These are phyloP conservation scores for Usnea hakonensis DNA, from an alignment of 495 filamentous ascomycete genomes.

Conservation along the genomic window DNA sequence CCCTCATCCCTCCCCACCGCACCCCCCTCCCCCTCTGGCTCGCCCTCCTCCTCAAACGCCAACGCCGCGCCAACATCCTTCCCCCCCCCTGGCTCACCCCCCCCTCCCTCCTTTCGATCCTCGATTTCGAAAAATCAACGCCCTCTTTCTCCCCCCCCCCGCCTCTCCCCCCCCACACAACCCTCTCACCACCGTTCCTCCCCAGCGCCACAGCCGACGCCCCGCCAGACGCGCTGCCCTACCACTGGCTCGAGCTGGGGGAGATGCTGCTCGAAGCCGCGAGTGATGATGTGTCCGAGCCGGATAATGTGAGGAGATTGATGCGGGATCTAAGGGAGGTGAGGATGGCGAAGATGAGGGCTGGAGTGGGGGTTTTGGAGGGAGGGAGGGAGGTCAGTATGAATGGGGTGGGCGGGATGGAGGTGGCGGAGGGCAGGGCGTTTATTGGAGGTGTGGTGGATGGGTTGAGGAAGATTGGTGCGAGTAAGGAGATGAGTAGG, in stretches of 20 bases:
- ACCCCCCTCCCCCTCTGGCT: slow-evolving; percentile 86
- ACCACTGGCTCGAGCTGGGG: slow-evolving; percentile 86
- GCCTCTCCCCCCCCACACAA: slow-evolving; percentile 44
- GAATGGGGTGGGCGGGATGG: slow-evolving; percentile 84
- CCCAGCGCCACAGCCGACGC: slow-evolving; percentile 51
- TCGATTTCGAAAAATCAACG: slow-evolving; percentile 68
- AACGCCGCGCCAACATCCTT: slow-evolving; percentile 87
- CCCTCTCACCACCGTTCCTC: slow-evolving; percentile 55
- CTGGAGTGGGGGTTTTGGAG: slow-evolving; percentile 55
- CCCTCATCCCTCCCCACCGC: slow-evolving; percentile 73
- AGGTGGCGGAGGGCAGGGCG: slow-evolving; percentile 75
- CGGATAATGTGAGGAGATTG: slow-evolving; percentile 64
- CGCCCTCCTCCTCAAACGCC: slow-evolving; percentile 91
- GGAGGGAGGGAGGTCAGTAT: slow-evolving; percentile 61
- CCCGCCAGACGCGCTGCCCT: slow-evolving; percentile 64
- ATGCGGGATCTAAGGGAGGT: slow-evolving; percentile 82
- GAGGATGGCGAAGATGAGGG: slow-evolving; percentile 78
- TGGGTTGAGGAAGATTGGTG: slow-evolving; percentile 63
- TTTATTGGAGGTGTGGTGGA: slow-evolving; percentile 85
- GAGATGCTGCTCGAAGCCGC: slow-evolving; percentile 79
- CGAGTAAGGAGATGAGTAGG: slow-evolving; percentile 47
- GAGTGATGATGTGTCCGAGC: slow-evolving; percentile 72
- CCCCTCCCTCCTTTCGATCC: slow-evolving; percentile 60
- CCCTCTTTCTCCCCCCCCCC: slow-evolving; percentile 69
- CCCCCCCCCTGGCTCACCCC: slow-evolving; percentile 83